Percentiles rank a stretch among this genome's conserved stretches.
Conservation (phyloP, 2,329 filamentous ascomycete species). For the Pyricularia sp. region DNA sequence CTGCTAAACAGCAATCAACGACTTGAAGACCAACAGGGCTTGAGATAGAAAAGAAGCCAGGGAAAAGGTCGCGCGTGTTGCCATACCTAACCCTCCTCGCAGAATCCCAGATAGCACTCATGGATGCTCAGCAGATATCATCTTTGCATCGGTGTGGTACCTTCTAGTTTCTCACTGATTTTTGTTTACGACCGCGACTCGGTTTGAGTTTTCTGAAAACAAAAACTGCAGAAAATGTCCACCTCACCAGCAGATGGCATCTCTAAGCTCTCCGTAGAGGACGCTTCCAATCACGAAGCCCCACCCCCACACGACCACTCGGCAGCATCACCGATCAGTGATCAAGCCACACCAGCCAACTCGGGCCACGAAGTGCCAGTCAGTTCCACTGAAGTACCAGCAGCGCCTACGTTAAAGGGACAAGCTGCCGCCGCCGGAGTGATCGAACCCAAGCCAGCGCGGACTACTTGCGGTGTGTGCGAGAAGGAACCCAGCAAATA, state of each 20-base stretch:
- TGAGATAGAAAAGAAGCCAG: neutral
- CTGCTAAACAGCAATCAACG: neutral
- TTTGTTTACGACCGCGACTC: neutral
- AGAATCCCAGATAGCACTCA: neutral
- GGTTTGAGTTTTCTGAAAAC: neutral
- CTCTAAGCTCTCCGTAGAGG: conserved; percentile 3
- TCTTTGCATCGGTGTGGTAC: neutral
- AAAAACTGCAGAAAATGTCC: neutral
- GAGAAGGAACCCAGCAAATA: conserved; percentile 43
- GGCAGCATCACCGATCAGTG: conserved; percentile 11
- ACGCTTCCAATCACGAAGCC: neutral
- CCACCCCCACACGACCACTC: conserved; percentile 2
- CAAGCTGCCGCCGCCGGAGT: neutral
- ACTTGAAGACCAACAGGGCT: neutral
- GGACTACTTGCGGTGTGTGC: conserved; percentile 44
- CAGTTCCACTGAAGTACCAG: neutral
- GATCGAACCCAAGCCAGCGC: conserved; percentile 6
- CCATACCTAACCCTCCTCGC: neutral
- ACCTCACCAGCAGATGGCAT: conserved; percentile 4
- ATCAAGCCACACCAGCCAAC: conserved; percentile 2
- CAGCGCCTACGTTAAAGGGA: neutral
- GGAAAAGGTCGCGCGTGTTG: neutral
- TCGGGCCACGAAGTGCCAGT: neutral
- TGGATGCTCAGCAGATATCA: neutral
- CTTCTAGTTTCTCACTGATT: neutral